Conservation (phyloP, 306 rosid species). For the Inga leiocalycina region DNA sequence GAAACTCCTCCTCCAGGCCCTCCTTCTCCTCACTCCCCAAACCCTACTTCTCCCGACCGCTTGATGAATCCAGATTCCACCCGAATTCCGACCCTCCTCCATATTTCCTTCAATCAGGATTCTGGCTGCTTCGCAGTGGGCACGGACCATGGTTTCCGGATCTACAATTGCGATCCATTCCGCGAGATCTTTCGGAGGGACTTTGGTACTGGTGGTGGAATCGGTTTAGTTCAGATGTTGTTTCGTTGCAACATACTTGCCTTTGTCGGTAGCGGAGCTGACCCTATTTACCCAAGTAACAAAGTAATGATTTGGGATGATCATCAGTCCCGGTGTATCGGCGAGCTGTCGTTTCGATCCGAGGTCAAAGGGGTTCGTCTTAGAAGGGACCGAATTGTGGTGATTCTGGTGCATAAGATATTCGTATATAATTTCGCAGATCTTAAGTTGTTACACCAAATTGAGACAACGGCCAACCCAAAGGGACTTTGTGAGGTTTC, state of each 20-base stretch:
- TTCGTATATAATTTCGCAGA: conserved; percentile 64
- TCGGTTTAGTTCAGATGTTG: conserved; percentile 67
- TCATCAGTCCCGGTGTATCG: conserved; percentile 66
- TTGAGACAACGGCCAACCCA: conserved; percentile 72
- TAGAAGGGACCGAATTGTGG: conserved; percentile 66
- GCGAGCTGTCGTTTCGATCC: conserved; percentile 76
- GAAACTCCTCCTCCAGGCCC: conserved; percentile 8
- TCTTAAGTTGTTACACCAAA: conserved; percentile 70
- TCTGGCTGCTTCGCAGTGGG: conserved; percentile 72
- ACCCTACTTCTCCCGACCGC: conserved; percentile 25
- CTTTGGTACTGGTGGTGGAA: conserved; percentile 59
- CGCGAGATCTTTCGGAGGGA: conserved; percentile 74
- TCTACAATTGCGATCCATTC: conserved; percentile 83
- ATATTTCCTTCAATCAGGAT: conserved; percentile 76
- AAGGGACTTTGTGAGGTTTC: conserved; percentile 79
- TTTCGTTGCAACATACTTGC: conserved; percentile 74
- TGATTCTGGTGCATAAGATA: conserved; percentile 67
- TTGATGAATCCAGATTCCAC: not conserved
- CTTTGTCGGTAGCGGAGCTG: conserved; percentile 73
- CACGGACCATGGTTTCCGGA: conserved; percentile 73
- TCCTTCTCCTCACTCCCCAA: not conserved
- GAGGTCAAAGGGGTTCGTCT: conserved; percentile 73
- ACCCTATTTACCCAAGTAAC: conserved; percentile 54
- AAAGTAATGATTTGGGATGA: conserved; percentile 93
- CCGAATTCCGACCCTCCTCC: conserved; percentile 47